Evolutionary conservation across 352 stramenopile species (phyloP), one percentile per base, ranked within the genome.

Genomic region (Aphanomyces euteiches): DNA sequence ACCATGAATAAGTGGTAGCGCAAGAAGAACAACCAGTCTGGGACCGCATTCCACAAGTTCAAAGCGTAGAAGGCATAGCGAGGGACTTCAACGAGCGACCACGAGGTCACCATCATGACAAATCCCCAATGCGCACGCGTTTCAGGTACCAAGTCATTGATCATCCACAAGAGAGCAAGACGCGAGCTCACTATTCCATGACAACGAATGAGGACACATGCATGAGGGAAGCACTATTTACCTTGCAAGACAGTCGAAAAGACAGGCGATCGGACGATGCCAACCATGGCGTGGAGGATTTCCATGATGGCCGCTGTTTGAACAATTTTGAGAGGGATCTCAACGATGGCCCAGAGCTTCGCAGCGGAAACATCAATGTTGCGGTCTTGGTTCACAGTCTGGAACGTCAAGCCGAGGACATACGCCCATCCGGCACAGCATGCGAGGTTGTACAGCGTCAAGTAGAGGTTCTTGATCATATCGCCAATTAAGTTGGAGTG

Each of bases 1-100:
- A 99, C 78, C 74, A 97, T 95, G 83, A 99, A 99, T 28, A 99
- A 83, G 66, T 97, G 97, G 78, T 99, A 99, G 64, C 96, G 92
- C 43, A 99, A 76, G 83, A 95, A 99, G 77, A 99, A 98, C 41
- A 99, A 82, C 68, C 91, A 90, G 71, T 87, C 96, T n/a, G 97
- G 97, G 74, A 98, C 85, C 88, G 79, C 88, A 58, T 94, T 81
- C 77, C 98, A 82, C 58, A 99, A 73, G 73, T 98, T 98, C 66
- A 97, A 79, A 19, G 96, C 81, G 78, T 99, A 99, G 79, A 99
- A 99, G 10, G 97, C 81, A 83, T 99, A 99, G 58, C 97, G 95
- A 64, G 94, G 94, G 37, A 99, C 92, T 69, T 97, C 91, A 17
- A 96, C 88, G 57, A 95, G 79, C 5, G 81, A 80, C 90, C 90